These are phyloP conservation scores for Clausena lansium DNA, from an alignment of 345 rosid genomes.

Conservation along the genomic window DNA sequence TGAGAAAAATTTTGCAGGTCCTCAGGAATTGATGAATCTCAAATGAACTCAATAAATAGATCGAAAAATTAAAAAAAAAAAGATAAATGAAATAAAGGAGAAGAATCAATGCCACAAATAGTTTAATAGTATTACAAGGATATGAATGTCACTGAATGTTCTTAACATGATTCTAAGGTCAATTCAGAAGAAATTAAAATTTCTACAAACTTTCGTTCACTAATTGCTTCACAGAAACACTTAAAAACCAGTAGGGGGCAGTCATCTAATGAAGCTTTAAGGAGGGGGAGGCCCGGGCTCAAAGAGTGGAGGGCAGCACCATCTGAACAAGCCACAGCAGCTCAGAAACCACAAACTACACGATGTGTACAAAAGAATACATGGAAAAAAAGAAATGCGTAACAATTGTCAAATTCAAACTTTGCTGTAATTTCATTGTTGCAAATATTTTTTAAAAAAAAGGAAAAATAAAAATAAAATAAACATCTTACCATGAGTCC, in stretches of 20 bases:
- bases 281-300: slow-evolving; percentile 50
- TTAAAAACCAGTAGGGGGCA: not conserved
- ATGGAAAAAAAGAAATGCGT: not conserved
- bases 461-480: not conserved
- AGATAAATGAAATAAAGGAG: too few relatives aligned
- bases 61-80: too few relatives aligned
- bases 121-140: not conserved
- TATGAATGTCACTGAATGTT: not conserved
- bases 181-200: not conserved
- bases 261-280: slow-evolving; percentile 7
- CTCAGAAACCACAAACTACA: slow-evolving; percentile 53
- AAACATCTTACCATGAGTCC: slow-evolving; percentile 40
- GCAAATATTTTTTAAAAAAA: not conserved
- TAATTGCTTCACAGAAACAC: slow-evolving; percentile 1
- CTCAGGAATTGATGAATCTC: not conserved
- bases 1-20: not conserved
- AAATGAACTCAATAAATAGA: not conserved
- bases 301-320: slow-evolving; percentile 64
- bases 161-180: not conserved
- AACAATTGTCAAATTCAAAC: not conserved
- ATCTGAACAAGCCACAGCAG: slow-evolving; percentile 50
- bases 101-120: not conserved
- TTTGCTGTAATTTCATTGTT: not conserved
- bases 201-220: not conserved
- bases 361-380: not conserved